Percentiles rank a stretch among this genome's conserved stretches.
Evolutionary conservation across 805 yeast species (phyloP).

Genomic region (Zygoascus biomembranicola): DNA sequence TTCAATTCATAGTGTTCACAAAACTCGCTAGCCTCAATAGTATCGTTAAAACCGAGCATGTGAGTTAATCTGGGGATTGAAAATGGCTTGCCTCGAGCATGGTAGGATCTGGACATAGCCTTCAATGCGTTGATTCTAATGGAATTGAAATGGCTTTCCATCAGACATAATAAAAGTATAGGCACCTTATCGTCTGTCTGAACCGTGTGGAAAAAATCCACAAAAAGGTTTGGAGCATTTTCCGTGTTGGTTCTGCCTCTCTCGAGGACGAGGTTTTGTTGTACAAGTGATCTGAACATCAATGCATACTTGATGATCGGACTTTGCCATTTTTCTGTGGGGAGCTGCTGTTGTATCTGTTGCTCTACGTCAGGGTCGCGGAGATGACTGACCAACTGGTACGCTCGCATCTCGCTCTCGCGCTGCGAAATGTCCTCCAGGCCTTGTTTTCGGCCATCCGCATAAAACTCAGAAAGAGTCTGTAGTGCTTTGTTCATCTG

Average conservation of each 20-base stretch:
- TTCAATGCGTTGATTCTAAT: constrained; percentile 66
- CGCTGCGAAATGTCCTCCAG: constrained; percentile 37
- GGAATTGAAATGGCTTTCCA: constrained; percentile 76
- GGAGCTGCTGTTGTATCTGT: constrained; percentile 55
- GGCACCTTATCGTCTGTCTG: constrained; percentile 38
- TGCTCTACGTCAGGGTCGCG: constrained; percentile 81
- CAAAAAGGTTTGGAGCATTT: constrained; percentile 54
- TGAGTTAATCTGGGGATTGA: constrained; percentile 39
- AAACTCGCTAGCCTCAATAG: constrained; percentile 44
- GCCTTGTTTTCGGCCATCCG: constrained; percentile 65
- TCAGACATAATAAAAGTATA: constrained; percentile 37
- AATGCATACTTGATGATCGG: constrained; percentile 61
- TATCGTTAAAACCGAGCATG: constrained; percentile 61
- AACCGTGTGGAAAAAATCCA: constrained; percentile 54
- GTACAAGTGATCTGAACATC: constrained; percentile 54
- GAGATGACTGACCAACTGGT: constrained; percentile 68
- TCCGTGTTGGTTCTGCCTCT: constrained; percentile 41
- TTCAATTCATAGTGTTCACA: constrained; percentile 56
- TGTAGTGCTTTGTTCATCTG: constrained; percentile 88
- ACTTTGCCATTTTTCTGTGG: constrained; percentile 45
- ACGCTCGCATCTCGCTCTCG: constrained; percentile 91
- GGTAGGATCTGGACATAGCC: constrained; percentile 56
- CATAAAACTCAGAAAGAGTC: constrained; percentile 79
- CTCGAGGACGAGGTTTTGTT: constrained; percentile 43
- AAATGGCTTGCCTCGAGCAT: constrained; percentile 62